Base-by-base conservation (phyloP, 2,329 filamentous ascomycete species). In the Aureobasidium lini region DNA sequence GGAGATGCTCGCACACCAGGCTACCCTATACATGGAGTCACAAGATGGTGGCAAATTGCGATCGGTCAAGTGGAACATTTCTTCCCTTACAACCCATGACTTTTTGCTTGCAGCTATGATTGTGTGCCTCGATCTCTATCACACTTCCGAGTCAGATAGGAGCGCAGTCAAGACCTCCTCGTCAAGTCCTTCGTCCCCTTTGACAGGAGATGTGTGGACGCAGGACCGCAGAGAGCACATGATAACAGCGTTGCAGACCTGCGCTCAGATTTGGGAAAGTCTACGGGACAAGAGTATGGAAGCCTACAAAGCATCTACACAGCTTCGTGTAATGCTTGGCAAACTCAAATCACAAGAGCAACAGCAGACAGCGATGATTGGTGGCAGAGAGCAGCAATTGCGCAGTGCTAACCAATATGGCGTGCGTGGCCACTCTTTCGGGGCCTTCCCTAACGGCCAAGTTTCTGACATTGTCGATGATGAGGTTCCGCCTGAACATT, bases 101-200 rank as follows among this genome's bases (percentile, higher is more conserved):
- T 96, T 95, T 70, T 78, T 95, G 6, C 80, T 96, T 11, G 89
- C 90, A 2, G 89, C 89, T 4, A 95, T 94, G 81, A 82, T 96
- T 46, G 80, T 96, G 4, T 85, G 86, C 57, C 80, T 95, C 31
- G 92, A 96, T 67, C 80, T 96, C 1, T 89, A 94, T 68, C 87
- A 88, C 66, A 83, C 85, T 62, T 82, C 74, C 34, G 71, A 78
- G 57, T 62, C 69, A 1, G 76, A 79, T 61, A 69, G 72, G 7
- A 69, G 67, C 23, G 70, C 71, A 58, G 66, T 73, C 61, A 68
- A 69, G 61, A 36, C 53, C 31, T 49, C 54, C 13, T 50, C 59
- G 10, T 63, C 60, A 36, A 57, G 60, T 6, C 61, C 67, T 3
- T 61, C 42, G n/a, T 63, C 64, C 60, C 62, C 70, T 60, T 46